A percentile compares a stretch with the other conserved stretches of the same genome.
phyloP scores from a whole-genome alignment of 2,329 filamentous ascomycete species.

The Chalaropsis ovoidea region DNA sequence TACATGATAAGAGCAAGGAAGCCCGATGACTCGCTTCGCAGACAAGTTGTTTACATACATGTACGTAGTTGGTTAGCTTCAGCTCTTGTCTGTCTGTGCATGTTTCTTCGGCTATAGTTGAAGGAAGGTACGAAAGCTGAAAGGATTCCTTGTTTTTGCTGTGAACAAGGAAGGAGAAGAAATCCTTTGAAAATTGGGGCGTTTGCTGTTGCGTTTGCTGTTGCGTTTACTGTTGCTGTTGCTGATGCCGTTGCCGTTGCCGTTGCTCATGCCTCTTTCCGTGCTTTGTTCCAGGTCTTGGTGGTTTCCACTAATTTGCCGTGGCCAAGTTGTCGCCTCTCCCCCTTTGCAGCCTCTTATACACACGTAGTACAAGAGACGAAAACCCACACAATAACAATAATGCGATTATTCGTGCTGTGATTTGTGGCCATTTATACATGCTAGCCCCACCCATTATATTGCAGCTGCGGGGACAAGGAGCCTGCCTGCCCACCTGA shows the following conservation, averaged over 20 bases:
- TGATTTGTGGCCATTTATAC: neutral
- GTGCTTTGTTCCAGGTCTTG: neutral
- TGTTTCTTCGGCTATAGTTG: neutral
- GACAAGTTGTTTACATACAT: neutral
- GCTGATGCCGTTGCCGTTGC: too few species aligned
- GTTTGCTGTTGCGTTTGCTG: too few species aligned
- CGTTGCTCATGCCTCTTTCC: neutral
- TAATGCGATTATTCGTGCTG: neutral
- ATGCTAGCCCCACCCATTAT: neutral
- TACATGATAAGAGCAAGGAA: neutral
- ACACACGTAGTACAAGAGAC: neutral
- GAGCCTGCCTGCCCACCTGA: neutral
- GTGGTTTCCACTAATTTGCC: neutral
- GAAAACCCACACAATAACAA: neutral
- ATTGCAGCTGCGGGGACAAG: neutral
- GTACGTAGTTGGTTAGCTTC: neutral
- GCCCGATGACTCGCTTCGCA: neutral
- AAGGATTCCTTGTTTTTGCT: constrained; percentile 7
- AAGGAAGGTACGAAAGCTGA: neutral
- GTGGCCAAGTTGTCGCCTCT: neutral
- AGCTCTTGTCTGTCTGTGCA: constrained; percentile 6
- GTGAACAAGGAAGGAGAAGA: neutral
- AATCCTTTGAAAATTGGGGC: neutral
- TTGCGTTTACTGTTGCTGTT: too few species aligned
- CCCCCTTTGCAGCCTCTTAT: neutral